These are phyloP conservation scores for Fusarium oxysporum DNA, from an alignment of 2,329 filamentous ascomycete species.

Conservation along the genomic window DNA sequence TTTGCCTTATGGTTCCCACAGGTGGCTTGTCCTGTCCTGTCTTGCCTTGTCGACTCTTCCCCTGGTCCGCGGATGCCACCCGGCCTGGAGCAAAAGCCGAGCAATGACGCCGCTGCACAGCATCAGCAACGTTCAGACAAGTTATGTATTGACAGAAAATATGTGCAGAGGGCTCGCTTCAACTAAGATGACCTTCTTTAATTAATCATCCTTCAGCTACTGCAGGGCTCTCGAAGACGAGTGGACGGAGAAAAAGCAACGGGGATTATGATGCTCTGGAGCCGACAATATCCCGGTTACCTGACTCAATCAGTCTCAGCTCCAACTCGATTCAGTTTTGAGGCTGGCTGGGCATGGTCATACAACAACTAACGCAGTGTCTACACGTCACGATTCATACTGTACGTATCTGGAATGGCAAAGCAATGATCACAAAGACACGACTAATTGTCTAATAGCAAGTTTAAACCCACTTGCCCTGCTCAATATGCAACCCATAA, in stretches of 20 bases:
- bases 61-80: conserved; percentile 37
- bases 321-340: conserved; percentile 11
- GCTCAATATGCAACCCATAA: conserved; percentile 39
- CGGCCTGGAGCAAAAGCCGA: conserved; percentile 3
- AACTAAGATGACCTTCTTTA: not conserved
- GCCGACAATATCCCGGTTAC: not conserved
- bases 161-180: not conserved
- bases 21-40: conserved; percentile 3
- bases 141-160: not conserved
- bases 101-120: conserved; percentile 9
- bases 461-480: conserved; percentile 26
- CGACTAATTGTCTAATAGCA: conserved; percentile 35
- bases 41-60: conserved; percentile 11
- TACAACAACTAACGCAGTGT: not conserved
- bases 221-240: not conserved
- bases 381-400: conserved; percentile 11
- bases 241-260: not conserved
- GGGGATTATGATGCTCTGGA: not conserved
- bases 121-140: not conserved
- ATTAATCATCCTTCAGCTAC: not conserved
- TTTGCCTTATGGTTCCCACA: not conserved
- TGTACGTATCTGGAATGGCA: conserved; percentile 2
- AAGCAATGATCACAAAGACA: conserved; percentile 22
- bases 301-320: conserved; percentile 2
- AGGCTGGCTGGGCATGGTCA: conserved; percentile 3